Conservation (phyloP, 1,284 basidiomycete genomes). For the Heterobasidion parviporum region DNA sequence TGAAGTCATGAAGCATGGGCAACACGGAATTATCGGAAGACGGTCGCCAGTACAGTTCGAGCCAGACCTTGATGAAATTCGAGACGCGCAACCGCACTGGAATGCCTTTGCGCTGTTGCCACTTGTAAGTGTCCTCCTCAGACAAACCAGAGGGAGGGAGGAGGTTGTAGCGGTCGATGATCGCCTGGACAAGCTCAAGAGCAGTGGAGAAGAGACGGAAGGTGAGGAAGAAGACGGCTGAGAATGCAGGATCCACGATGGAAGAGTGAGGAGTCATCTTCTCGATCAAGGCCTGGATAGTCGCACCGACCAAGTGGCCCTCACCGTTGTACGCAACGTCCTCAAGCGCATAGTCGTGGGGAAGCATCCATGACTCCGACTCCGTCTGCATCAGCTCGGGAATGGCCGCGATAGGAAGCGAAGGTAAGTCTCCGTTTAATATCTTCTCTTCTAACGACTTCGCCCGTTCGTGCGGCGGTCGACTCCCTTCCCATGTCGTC, state of each 20-base stretch:
- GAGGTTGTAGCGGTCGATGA: slow-evolving; percentile 81
- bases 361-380: slow-evolving; percentile 47
- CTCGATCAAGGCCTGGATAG: slow-evolving; percentile 82
- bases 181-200: slow-evolving; percentile 61
- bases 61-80: slow-evolving; percentile 90
- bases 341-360: slow-evolving; percentile 65
- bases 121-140: slow-evolving; percentile 59
- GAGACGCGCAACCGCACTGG: slow-evolving; percentile 86
- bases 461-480: slow-evolving; percentile 22
- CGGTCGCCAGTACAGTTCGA: slow-evolving; percentile 84
- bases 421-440: slow-evolving; percentile 41
- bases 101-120: slow-evolving; percentile 81
- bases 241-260: slow-evolving; percentile 78
- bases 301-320: slow-evolving; percentile 86
- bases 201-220: slow-evolving; percentile 93
- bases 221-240: slow-evolving; percentile 88
- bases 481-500: slow-evolving; percentile 49
- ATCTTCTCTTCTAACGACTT: slow-evolving; percentile 46
- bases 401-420: slow-evolving; percentile 27
- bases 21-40: slow-evolving; percentile 57
- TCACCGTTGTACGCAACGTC: slow-evolving; percentile 91
- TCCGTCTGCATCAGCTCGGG: slow-evolving; percentile 32
- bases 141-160: slow-evolving; percentile 49
- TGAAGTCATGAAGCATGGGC: slow-evolving; percentile 54
- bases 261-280: slow-evolving; percentile 96